These are phyloP conservation scores for Nothomitra cinnamomea DNA, from an alignment of 2,329 filamentous ascomycete species.

Conservation along the genomic window DNA sequence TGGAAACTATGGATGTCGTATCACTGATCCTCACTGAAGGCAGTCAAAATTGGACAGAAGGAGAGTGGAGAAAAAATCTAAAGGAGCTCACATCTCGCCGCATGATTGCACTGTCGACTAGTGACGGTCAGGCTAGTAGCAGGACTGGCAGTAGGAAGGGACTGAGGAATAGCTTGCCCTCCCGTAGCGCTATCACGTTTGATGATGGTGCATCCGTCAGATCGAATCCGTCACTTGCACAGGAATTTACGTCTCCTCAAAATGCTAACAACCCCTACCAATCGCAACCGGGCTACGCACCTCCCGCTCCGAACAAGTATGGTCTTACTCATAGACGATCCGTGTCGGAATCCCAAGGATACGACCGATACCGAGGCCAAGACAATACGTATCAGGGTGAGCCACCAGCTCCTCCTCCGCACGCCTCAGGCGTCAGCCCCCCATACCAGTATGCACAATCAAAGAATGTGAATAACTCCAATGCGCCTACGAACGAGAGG, in stretches of 20 bases:
- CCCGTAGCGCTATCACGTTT: slow-evolving; percentile 23
- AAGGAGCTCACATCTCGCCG: slow-evolving; percentile 75
- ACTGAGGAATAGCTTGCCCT: slow-evolving; percentile 21
- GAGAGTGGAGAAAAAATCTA: slow-evolving; percentile 75
- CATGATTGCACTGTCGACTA: slow-evolving; percentile 45
- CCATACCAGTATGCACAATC: not conserved
- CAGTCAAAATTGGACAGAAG: slow-evolving; percentile 62
- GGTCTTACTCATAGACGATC: slow-evolving; percentile 26
- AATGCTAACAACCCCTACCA: not conserved
- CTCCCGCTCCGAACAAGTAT: slow-evolving; percentile 9
- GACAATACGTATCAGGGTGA: slow-evolving; percentile 8
- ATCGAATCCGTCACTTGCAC: slow-evolving; percentile 17
- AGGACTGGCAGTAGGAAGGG: slow-evolving; percentile 28
- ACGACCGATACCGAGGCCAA: slow-evolving; percentile 23
- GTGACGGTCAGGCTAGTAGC: slow-evolving; percentile 15
- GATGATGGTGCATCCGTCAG: slow-evolving; percentile 24
- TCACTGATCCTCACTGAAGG: slow-evolving; percentile 62
- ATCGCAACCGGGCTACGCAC: slow-evolving; percentile 8
- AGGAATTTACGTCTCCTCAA: not conserved
- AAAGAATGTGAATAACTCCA: not conserved
- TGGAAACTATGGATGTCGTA: slow-evolving; percentile 76
- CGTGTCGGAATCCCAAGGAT: slow-evolving; percentile 29
- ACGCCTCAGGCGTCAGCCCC: not conserved
- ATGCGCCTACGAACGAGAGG: slow-evolving; percentile 16
- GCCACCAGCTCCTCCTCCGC: slow-evolving; percentile 4